Base-by-base conservation (phyloP, 345 rosid species). In the Salix brachista region DNA sequence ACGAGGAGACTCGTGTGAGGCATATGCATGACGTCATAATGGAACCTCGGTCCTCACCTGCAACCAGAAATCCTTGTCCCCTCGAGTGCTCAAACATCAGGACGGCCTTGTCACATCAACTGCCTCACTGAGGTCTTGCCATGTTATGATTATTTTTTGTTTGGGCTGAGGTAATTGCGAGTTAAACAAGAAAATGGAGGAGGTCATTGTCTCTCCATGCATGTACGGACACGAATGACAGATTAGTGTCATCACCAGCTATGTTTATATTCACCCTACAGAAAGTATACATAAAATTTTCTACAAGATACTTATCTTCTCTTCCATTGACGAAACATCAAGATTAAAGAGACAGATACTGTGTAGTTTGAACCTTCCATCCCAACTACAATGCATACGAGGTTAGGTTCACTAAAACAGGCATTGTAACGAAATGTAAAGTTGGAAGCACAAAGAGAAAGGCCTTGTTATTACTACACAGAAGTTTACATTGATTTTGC, bases 401-500 rank as follows among this genome's bases (percentile, higher is more conserved):
- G 6, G 18, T 13, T 36, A n/a, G n/a, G 11, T 30, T 25, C 8
- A 23, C 21, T 12, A 60, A 21, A 12, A 21, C n/a, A 25, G 39
- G 39, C 12, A 17, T 18, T 32, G 42, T 32, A 17, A 14, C 48
- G 21, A 70, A n/a, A 50, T 50, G 17, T 44, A 23, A 2, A 8
- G 46, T 37, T 21, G 1, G 64, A 42, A 39, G 30, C 67, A 17
- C 61, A 46, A 17, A 25, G 3, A 41, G 25, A 67, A 58, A 13
- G 26, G 6, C 54, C 64, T 34, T 56, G 75, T 69, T 37, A 65
- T 58, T 65, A 62, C 72, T 82, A 46, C 77, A 82, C 80, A 69
- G 3, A 72, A 56, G 28, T 60, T 61, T 82, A 80, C 82, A 78
- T 52, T 69, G 39, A 80, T 69, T 72, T 54, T 75, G 75, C 69